These are phyloP conservation scores for Thielaviopsis ethacetica DNA, from an alignment of 2,329 filamentous ascomycete species.

Conservation along the genomic window DNA sequence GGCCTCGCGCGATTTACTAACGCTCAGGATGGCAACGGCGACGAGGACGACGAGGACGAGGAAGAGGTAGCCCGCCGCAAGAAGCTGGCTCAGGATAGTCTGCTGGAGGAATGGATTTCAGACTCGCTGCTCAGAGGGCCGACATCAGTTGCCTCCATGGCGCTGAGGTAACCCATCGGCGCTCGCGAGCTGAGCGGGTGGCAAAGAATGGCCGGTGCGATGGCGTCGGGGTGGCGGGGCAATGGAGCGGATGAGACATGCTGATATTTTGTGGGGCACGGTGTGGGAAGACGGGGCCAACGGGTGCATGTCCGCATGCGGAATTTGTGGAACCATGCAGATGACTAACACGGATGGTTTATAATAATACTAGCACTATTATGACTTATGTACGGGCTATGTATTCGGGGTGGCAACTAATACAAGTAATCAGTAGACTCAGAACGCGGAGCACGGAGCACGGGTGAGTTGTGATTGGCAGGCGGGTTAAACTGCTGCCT, in stretches of 20 bases:
- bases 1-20: background rate
- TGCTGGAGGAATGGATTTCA: background rate
- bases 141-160: background rate
- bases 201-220: background rate
- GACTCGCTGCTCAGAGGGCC: background rate
- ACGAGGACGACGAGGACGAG: background rate
- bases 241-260: background rate
- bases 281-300: background rate
- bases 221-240: background rate
- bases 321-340: background rate
- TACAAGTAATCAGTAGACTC: no score
- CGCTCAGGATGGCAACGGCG: background rate
- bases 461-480: no score
- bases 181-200: no score
- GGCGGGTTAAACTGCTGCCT: no score
- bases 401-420: no score
- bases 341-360: no score
- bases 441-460: no score
- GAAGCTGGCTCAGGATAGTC: background rate
- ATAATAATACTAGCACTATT: no score
- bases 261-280: background rate
- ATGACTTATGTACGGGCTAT: no score
- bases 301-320: background rate
- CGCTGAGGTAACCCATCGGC: background rate
- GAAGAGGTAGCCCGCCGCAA: background rate